These are phyloP conservation scores for Colletotrichum brevisporum DNA, from an alignment of 2,329 filamentous ascomycete species.

Conservation along the genomic window DNA sequence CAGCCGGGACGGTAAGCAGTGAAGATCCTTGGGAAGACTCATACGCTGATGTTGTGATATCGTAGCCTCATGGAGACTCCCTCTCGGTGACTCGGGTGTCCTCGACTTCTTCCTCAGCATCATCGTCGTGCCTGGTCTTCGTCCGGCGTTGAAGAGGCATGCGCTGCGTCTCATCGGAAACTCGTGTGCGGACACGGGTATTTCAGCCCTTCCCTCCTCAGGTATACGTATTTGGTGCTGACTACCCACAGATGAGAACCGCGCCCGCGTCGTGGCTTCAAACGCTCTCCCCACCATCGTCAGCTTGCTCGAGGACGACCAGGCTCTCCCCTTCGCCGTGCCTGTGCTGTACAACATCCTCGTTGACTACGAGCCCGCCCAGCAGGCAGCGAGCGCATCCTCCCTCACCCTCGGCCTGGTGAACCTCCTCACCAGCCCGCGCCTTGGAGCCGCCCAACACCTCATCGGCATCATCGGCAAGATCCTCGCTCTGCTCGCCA, in stretches of 20 bases:
- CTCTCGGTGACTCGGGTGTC: conserved; percentile 71
- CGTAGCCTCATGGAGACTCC: conserved; percentile 68
- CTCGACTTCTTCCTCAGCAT: conserved; percentile 68
- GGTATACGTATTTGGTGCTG: background rate
- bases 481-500: conserved; percentile 67
- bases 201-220: conserved; percentile 24
- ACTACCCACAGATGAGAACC: conserved; percentile 66
- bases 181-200: conserved; percentile 73
- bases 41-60: background rate
- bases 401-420: conserved; percentile 65
- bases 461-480: conserved; percentile 69
- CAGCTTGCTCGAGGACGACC: conserved; percentile 61
- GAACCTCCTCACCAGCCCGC: conserved; percentile 62
- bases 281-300: conserved; percentile 64
- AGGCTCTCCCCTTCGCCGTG: conserved; percentile 65
- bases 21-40: too few species aligned
- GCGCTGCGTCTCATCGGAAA: conserved; percentile 72
- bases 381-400: conserved; percentile 66
- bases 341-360: conserved; percentile 75
- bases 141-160: conserved; percentile 65
- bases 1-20: conserved; percentile 67
- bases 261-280: conserved; percentile 66
- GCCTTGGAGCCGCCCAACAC: conserved; percentile 55
- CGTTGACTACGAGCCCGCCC: conserved; percentile 74
- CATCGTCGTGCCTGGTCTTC: conserved; percentile 55